Base-by-base conservation (phyloP, 2,329 filamentous ascomycete genomes). In the Zymoseptoria passerinii region DNA sequence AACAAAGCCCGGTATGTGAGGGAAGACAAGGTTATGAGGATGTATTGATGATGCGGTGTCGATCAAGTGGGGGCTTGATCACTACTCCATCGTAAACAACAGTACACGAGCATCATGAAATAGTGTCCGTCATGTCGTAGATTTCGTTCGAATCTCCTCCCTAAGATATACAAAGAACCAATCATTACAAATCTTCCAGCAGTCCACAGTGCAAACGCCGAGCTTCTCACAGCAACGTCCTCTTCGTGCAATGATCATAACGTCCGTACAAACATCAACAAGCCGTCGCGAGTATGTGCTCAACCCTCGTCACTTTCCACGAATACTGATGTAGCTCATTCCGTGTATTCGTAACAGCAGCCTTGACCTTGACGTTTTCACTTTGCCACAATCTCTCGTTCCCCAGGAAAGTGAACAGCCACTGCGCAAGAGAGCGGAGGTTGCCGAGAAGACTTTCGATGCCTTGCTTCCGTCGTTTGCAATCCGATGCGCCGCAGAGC, bases 321-420 rank as follows among this genome's bases (percentile, higher is more conserved):
- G 59, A 63, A 51, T 63, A 65, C 50, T 58, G 53, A 53, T 63
- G 63, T 20, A 65, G 28, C 50, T 65, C 63, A 9, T 61, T 53
- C 28, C 63, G 48, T 20, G 63, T 50, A 13, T 58, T 60, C 20
- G 57, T 48, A 16, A 64, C 55, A 6, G 62, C 62, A 28, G 53
- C 52, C 54, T 53, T 8, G 58, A 55, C 62, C 62, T 60, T 8
- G 52, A 27, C 7, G 54, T 52, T 53, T 27, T 53, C 35, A 40
- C 56, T 40, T 49, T 49, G 18, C 29, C 35, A 52, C 1, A 48
- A 52, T 29, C 28, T 52, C 8, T 60, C 60, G 16, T 28, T 55
- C 28, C 60, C 58, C 48, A 63, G 23, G 28, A 61, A 63, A 8
- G 50, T 44, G 0, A 63, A 61, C 8, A 64, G 56, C 62, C 62